phyloP scores from a whole-genome alignment of 495 filamentous ascomycete species.

The Aspergillus sclerotioniger region DNA sequence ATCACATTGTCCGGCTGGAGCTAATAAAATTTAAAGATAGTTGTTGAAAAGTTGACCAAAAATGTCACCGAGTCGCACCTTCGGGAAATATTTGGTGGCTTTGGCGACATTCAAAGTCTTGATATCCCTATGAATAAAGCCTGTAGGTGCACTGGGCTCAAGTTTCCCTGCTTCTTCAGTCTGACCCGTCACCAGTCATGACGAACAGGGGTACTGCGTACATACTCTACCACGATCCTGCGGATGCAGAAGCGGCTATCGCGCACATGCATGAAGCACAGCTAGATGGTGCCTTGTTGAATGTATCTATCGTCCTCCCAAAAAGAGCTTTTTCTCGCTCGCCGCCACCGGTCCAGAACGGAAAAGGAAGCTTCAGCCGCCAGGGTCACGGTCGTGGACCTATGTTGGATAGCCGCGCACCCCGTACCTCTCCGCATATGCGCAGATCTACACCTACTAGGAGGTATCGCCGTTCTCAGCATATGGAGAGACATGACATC shows the following conservation, averaged over 20 bases:
- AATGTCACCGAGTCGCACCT: slow-evolving; percentile 89
- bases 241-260: slow-evolving; percentile 84
- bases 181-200: slow-evolving; percentile 55
- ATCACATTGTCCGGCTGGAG: neutral
- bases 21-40: slow-evolving; percentile 59
- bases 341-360: slow-evolving; percentile 38
- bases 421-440: slow-evolving; percentile 26
- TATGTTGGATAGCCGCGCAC: slow-evolving; percentile 26
- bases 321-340: slow-evolving; percentile 61
- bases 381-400: slow-evolving; percentile 34
- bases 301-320: slow-evolving; percentile 91
- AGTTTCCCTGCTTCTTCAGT: slow-evolving; percentile 1
- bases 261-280: slow-evolving; percentile 98
- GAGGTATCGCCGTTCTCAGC: slow-evolving; percentile 38
- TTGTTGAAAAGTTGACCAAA: slow-evolving; percentile 94
- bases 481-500: slow-evolving; percentile 45
- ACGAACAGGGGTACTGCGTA: slow-evolving; percentile 95
- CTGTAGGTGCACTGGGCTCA: slow-evolving; percentile 55
- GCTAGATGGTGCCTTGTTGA: slow-evolving; percentile 81
- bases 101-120: slow-evolving; percentile 79
- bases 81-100: slow-evolving; percentile 86
- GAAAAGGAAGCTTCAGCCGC: slow-evolving; percentile 30
- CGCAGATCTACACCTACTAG: slow-evolving; percentile 35
- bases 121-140: slow-evolving; percentile 85
- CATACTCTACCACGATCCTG: slow-evolving; percentile 74